These are phyloP conservation scores for Aspergillus biplanus DNA, from an alignment of 495 filamentous ascomycete species.

Conservation along the genomic window DNA sequence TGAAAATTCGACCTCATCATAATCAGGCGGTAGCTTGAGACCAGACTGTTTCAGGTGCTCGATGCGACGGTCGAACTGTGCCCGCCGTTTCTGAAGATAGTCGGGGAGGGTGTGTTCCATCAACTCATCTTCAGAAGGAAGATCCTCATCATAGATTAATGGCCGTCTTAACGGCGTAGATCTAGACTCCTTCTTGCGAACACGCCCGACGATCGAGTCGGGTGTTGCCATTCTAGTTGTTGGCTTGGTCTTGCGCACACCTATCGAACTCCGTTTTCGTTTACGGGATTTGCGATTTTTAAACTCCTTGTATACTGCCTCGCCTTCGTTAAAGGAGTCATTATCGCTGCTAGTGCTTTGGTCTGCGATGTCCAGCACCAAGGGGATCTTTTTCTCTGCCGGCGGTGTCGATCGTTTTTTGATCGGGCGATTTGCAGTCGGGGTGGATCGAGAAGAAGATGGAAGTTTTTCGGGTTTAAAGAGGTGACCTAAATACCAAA, in stretches of 20 bases:
- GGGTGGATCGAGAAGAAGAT: neutral
- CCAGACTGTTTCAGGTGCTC: slow-evolving; percentile 67
- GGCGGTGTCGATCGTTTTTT: slow-evolving; percentile 17
- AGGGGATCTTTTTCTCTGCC: slow-evolving; percentile 21
- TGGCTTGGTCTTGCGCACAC: slow-evolving; percentile 48
- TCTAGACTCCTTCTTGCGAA: slow-evolving; percentile 28
- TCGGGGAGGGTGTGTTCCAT: slow-evolving; percentile 62
- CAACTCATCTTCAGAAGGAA: slow-evolving; percentile 56
- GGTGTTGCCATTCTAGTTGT: slow-evolving; percentile 31
- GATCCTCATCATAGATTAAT: slow-evolving; percentile 44
- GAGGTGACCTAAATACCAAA: neutral
- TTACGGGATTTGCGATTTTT: slow-evolving; percentile 61
- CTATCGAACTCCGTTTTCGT: slow-evolving; percentile 55
- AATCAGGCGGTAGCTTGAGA: slow-evolving; percentile 77
- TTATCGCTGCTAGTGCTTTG: slow-evolving; percentile 37
- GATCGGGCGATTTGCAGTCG: neutral
- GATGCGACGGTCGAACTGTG: slow-evolving; percentile 54
- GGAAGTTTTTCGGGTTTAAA: slow-evolving; percentile 8
- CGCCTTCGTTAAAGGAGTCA: slow-evolving; percentile 50
- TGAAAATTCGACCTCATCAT: slow-evolving; percentile 82
- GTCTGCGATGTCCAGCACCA: slow-evolving; percentile 24
- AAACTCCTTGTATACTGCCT: slow-evolving; percentile 60
- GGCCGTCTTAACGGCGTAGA: slow-evolving; percentile 22
- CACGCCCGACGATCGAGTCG: slow-evolving; percentile 35
- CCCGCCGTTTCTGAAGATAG: slow-evolving; percentile 58